phyloP scores from a whole-genome alignment of 2,329 filamentous ascomycete genomes.

The Penicillium occitanis region DNA sequence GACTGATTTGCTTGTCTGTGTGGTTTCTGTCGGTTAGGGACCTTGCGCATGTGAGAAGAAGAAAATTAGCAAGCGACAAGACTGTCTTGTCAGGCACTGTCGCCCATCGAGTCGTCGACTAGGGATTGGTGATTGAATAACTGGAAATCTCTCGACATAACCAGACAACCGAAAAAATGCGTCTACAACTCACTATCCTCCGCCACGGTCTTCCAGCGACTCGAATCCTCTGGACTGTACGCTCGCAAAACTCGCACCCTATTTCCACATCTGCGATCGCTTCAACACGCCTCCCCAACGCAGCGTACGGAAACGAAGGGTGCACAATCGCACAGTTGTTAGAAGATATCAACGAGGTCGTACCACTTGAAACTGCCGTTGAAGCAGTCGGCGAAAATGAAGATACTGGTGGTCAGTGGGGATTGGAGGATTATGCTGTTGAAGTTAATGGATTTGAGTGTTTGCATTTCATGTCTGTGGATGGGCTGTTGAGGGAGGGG shows the following conservation, averaged over 20 bases:
- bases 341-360: constrained; percentile 71
- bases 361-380: constrained; percentile 72
- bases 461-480: constrained; percentile 76
- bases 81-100: not conserved
- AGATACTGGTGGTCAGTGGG: constrained; percentile 62
- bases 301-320: constrained; percentile 47
- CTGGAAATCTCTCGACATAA: not conserved
- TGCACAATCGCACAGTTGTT: constrained; percentile 75
- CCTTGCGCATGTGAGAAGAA: not conserved
- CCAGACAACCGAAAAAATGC: constrained; percentile 49
- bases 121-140: not conserved
- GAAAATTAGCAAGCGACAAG: not conserved
- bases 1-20: not conserved
- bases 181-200: constrained; percentile 70
- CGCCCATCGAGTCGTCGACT: not conserved
- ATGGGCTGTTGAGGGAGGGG: constrained; percentile 71
- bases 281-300: constrained; percentile 37
- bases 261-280: constrained; percentile 33
- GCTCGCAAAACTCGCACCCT: constrained; percentile 31
- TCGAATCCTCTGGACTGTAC: constrained; percentile 69
- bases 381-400: constrained; percentile 27
- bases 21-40: not conserved
- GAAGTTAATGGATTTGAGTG: constrained; percentile 84
- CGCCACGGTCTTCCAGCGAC: constrained; percentile 72
- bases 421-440: constrained; percentile 84